Base-by-base conservation (phyloP, 2,329 filamentous ascomycete genomes). In the Colletotrichum incanum region DNA sequence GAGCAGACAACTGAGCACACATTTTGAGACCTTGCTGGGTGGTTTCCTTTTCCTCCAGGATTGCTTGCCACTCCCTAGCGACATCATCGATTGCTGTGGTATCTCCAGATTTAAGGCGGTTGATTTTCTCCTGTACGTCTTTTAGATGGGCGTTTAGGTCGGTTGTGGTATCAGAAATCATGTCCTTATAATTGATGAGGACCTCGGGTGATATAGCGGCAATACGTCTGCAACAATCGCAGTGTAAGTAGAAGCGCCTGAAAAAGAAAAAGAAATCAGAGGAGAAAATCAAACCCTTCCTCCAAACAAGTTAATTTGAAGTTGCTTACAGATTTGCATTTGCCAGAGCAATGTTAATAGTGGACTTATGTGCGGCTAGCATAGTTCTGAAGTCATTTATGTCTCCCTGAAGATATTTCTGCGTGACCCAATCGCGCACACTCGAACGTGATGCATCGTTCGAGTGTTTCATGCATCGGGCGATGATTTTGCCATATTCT, bases 341-440 rank as follows among this genome's bases (percentile, higher is more conserved):
- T 16, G 74, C 74, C 16, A 79, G 69, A 47, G 77, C 76, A 59
- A 79, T 77, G 60, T 67, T 76, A 18, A 79, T 79, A 7, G 76
- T 78, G 2, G 75, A 73, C 58, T 78, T 78, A 61, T 78, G 77
- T 26, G 71, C 72, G 55, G 73, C 75, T 12, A 79, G 65, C 39
- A 75, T 73, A 12, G 67, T 68, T 55, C 67, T 76, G 26, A 78
- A 75, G 56, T 75, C 60, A 20, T 54, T 65, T 26, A 79, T 77
- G 55, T 77, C 74, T 65, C 50, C 50, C 16, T 65, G 52, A 5
- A 65, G 52, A 20, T 65, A 65, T 47, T 47, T 65, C 18, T 65
- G 63, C 39, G 63, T 47, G 12, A 56, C 26, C 63, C 63, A 65
- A 20, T 65, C 63, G 5, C 50, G 50, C 18, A 65, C 28, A 26